These are phyloP conservation scores for Ziziphus jujuba DNA, from an alignment of 306 rosid genomes.

Conservation along the genomic window DNA sequence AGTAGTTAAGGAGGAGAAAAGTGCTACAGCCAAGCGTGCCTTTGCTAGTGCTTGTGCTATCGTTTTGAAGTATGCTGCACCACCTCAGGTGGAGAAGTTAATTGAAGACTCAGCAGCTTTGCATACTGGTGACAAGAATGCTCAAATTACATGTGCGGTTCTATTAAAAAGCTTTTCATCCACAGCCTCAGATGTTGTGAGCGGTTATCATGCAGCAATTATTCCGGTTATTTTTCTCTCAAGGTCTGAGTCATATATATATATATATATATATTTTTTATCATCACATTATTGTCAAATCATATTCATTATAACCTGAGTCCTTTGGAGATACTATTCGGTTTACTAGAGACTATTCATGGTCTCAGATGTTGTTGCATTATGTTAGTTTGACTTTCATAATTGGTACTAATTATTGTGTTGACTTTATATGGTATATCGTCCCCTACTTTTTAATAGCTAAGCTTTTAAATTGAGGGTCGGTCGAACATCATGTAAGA, in stretches of 20 bases:
- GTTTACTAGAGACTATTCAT: too few species aligned
- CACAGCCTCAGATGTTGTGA: slow-evolving; percentile 74
- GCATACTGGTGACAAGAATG: slow-evolving; percentile 75
- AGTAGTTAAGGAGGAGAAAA: slow-evolving; percentile 80
- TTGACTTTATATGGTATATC: too few species aligned
- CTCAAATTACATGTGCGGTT: slow-evolving; percentile 84
- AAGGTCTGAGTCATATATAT: slow-evolving; percentile 61
- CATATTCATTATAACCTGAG: background rate
- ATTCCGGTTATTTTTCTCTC: slow-evolving; percentile 81
- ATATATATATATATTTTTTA: too few species aligned
- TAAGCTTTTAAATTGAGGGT: too few species aligned
- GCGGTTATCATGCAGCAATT: slow-evolving; percentile 68
- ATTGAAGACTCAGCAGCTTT: slow-evolving; percentile 79
- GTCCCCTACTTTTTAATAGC: too few species aligned
- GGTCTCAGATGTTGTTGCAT: too few species aligned
- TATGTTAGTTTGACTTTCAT: too few species aligned
- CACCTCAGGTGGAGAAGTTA: slow-evolving; percentile 70
- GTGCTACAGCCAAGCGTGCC: slow-evolving; percentile 82
- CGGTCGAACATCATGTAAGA: too few species aligned
- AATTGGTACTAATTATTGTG: too few species aligned
- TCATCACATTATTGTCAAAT: background rate
- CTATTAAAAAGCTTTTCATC: slow-evolving; percentile 79
- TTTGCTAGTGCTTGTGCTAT: slow-evolving; percentile 84
- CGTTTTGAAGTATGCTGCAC: slow-evolving; percentile 57
- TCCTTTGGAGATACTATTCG: too few species aligned